Percentiles rank a stretch among this genome's conserved stretches.
phyloP scores from a whole-genome alignment of 805 yeast species.

The Torulaspora microellipsoides region DNA sequence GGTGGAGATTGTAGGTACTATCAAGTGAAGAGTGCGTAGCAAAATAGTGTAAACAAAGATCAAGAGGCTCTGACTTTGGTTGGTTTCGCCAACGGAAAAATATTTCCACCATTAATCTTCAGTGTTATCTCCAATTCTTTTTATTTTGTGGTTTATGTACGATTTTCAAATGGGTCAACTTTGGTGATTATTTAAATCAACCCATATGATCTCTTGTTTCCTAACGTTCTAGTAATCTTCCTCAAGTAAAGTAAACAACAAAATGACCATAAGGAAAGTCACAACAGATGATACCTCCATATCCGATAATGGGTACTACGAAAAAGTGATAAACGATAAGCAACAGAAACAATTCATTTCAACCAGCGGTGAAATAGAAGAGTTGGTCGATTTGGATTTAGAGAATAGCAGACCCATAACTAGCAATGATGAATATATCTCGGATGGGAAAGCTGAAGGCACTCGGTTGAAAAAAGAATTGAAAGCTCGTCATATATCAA shows the following conservation, averaged over 20 bases:
- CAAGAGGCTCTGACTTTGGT: too few species aligned
- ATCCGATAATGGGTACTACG: neutral
- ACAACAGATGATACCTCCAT: neutral
- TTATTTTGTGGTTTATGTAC: too few species aligned
- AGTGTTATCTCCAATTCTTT: neutral
- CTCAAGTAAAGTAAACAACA: neutral
- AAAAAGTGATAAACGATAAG: neutral
- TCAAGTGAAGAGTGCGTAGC: too few species aligned
- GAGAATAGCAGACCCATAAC: neutral
- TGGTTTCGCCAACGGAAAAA: too few species aligned
- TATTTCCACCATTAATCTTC: neutral
- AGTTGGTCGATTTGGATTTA: neutral
- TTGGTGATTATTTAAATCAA: neutral
- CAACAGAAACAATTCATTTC: neutral
- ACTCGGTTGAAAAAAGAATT: slow-evolving; percentile 26
- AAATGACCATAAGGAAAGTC: neutral
- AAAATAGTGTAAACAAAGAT: too few species aligned
- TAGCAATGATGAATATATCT: neutral
- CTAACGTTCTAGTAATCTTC: neutral
- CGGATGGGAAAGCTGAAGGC: slow-evolving; percentile 16
- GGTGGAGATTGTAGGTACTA: too few species aligned
- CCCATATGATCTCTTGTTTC: neutral
- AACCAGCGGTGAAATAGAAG: neutral
- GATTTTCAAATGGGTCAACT: neutral
- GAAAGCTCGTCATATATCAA: slow-evolving; percentile 57